Base-by-base conservation (phyloP, 352 stramenopile genomes). In the Phytophthora colocasiae region DNA sequence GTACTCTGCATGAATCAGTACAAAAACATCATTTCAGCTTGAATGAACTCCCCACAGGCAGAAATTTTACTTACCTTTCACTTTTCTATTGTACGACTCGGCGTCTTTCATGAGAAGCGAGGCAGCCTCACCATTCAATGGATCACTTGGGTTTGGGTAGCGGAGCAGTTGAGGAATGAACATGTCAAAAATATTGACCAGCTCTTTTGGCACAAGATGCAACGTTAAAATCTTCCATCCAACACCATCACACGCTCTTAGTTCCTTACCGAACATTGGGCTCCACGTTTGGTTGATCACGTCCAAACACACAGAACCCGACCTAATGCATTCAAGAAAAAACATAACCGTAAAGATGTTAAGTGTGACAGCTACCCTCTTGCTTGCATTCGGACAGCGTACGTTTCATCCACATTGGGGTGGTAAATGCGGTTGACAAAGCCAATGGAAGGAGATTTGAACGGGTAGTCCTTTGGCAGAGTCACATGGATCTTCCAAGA, bases 241-340 rank as follows among this genome's bases (percentile, higher is more conserved):
- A 48, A 17, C 29, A 36, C 1, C 43, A 55, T 41, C n/a, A 54
- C 12, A 43, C 4, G 14, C 44, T 10, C 9, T 47, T 36, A 36
- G 2, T 36, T 36, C 44, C 80, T 55, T 46, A 97, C 89, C 90
- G 53, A 97, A 98, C 88, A 98, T 96, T 15, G 93, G 93, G 54
- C 89, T 98, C 93, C 93, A 98, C 9, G 93, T 98, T 68, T 98
- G 92, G 75, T 98, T 98, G 70, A 98, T 98, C 44, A 98, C 93
- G 57, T 98, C 92, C 59, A 98, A 69, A 56, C 93, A 98, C 17
- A 98, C 91, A 11, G 92, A 98, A 24, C 93, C 93, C 10, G 91
- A 97, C 60, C 88, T 95, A 45, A 26, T n/a, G 2, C 31, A 60
- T 12, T 14, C 31, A 36, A 36, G 22, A 12, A 36, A 8, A 36